These are phyloP conservation scores for Gynandropsis gynandra DNA, from an alignment of 345 rosid species.

Conservation along the genomic window DNA sequence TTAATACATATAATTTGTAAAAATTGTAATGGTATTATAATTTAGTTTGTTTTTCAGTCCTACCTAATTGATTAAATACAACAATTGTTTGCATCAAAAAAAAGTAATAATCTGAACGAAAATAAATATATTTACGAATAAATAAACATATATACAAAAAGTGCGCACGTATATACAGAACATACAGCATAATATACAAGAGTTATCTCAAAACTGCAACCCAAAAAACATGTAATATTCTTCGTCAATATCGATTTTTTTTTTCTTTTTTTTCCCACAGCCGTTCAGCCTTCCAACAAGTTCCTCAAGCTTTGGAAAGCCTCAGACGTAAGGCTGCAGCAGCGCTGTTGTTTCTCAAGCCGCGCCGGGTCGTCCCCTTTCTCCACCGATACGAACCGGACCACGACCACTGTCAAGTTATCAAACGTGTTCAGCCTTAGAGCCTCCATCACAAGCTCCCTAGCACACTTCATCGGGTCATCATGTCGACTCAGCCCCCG, in stretches of 20 bases:
- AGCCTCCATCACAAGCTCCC: conserved; percentile 81
- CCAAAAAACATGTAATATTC: background rate
- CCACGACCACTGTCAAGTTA: conserved; percentile 67
- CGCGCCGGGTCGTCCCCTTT: conserved; percentile 34
- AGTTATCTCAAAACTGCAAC: background rate
- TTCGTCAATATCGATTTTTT: conserved; percentile 3
- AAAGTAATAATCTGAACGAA: background rate
- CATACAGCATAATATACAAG: background rate
- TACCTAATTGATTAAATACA: too few species aligned
- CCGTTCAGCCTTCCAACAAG: conserved; percentile 46
- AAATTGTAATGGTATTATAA: too few species aligned
- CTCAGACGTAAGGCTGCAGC: conserved; percentile 65
- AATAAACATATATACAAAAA: conserved; percentile 7
- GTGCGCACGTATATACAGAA: background rate
- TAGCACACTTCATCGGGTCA: conserved; percentile 68
- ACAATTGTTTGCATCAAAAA: too few species aligned
- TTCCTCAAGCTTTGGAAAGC: conserved; percentile 60
- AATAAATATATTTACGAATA: background rate
- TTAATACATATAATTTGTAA: too few species aligned
- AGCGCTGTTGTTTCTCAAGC: conserved; percentile 31
- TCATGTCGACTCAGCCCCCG: conserved; percentile 57
- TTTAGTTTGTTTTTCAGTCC: too few species aligned
- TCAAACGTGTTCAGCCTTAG: conserved; percentile 51
- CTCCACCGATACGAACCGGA: conserved; percentile 52
- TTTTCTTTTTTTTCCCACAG: background rate